These are phyloP conservation scores for Sphaerulina musiva DNA, from an alignment of 2,329 filamentous ascomycete genomes.

Conservation along the genomic window DNA sequence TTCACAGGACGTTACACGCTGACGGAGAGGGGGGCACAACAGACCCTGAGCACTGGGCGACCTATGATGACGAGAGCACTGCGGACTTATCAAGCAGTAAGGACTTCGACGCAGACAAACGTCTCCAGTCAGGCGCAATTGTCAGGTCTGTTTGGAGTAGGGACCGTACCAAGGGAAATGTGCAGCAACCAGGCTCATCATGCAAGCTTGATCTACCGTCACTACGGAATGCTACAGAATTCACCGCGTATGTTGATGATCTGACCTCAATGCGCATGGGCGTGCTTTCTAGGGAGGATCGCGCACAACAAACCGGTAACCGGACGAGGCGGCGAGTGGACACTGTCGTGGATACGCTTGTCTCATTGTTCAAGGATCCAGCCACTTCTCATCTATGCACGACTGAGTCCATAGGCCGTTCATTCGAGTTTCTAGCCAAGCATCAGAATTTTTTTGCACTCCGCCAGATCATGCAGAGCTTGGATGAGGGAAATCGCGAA, in stretches of 20 bases:
- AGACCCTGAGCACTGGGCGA: background rate
- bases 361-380: slow-evolving; percentile 15
- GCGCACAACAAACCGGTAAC: background rate
- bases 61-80: background rate
- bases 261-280: slow-evolving; percentile 3
- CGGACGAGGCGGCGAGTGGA: background rate
- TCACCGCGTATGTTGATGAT: slow-evolving; percentile 13
- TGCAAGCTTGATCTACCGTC: background rate
- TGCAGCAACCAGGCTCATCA: background rate
- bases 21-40: background rate
- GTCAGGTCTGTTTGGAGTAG: slow-evolving; percentile 12
- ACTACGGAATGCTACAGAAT: background rate
- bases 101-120: background rate
- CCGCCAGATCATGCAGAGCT: slow-evolving; percentile 15
- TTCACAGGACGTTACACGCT: background rate
- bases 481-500: slow-evolving; percentile 16
- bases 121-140: background rate
- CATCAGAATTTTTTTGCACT: slow-evolving; percentile 18
- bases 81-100: background rate
- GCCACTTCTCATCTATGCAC: slow-evolving; percentile 14
- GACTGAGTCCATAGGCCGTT: slow-evolving; percentile 15
- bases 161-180: background rate
- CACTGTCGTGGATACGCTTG: slow-evolving; percentile 7
- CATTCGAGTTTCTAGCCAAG: slow-evolving; percentile 21
- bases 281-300: background rate